A percentile compares a stretch with the other conserved stretches of the same genome.
Evolutionary conservation across 495 filamentous ascomycete species (phyloP).

Genomic region (Aspergillus taichungensis): DNA sequence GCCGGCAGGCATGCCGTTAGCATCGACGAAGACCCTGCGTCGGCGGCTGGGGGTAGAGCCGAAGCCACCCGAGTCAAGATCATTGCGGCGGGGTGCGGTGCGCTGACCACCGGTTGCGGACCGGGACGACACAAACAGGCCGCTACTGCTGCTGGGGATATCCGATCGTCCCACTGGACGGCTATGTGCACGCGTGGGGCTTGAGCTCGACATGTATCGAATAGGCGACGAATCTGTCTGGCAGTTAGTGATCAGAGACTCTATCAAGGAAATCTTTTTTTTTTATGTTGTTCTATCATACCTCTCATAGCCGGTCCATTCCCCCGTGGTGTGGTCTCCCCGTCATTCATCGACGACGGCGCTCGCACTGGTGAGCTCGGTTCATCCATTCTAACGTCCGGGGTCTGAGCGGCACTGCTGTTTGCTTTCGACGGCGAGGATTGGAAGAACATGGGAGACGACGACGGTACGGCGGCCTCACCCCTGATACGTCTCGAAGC

Average conservation of each 20-base stretch:
- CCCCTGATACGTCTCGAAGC: slow-evolving; percentile 34
- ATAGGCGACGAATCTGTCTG: slow-evolving; percentile 78
- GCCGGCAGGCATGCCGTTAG: slow-evolving; percentile 62
- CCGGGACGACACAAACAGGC: slow-evolving; percentile 68
- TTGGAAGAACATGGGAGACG: slow-evolving; percentile 76
- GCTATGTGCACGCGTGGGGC: slow-evolving; percentile 53
- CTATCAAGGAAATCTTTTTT: not conserved
- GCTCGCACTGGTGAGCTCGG: slow-evolving; percentile 62
- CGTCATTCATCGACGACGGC: slow-evolving; percentile 46
- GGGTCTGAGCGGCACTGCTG: slow-evolving; percentile 48
- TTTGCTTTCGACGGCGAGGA: slow-evolving; percentile 60
- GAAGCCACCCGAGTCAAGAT: slow-evolving; percentile 70
- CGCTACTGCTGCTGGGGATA: slow-evolving; percentile 70
- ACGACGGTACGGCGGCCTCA: slow-evolving; percentile 42
- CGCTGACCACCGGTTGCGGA: slow-evolving; percentile 42
- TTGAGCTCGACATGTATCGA: slow-evolving; percentile 79
- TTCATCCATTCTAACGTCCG: slow-evolving; percentile 40
- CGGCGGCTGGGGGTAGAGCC: slow-evolving; percentile 56
- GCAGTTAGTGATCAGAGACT: not conserved
- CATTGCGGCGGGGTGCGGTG: slow-evolving; percentile 53
- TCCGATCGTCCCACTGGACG: slow-evolving; percentile 49
- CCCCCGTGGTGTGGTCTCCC: slow-evolving; percentile 69
- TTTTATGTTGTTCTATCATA: slow-evolving; percentile 27
- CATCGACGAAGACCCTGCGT: slow-evolving; percentile 71
- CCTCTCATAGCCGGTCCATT: slow-evolving; percentile 53